Evolutionary conservation across 129 eudicot genomes (phyloP), one percentile per base, ranked within the genome.

Genomic region (Pulicaria dysenterica): DNA sequence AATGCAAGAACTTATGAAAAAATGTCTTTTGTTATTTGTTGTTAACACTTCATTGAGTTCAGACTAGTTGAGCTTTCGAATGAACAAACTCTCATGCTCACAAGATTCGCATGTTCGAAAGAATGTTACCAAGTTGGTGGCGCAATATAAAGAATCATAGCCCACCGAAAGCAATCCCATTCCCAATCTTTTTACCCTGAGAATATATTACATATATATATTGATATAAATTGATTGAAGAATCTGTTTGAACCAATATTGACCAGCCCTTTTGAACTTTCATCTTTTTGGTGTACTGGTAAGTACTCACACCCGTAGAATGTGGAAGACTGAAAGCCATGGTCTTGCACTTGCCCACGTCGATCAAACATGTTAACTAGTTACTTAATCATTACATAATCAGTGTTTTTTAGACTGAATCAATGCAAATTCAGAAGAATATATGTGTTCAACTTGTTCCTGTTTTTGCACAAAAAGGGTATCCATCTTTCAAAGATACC

Each of bases 111-210:
- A 50, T 78, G 72, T 49, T 63, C 56, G 47, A 63, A 58, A 5
- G 67, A 72, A 40, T 65, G 47, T 44, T 5, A 69, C 53, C 71
- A 76, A 83, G 79, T 81, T 84, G 86, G 79, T 79, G 74, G 66
- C 50, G 72, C 82, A 70, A 62, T 54, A 64, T 55, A 70, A 54
- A 73, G 83, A 87, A 83, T 86, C 86, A 57, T 39, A 53, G 46
- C 82, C 76, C 84, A 83, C 86, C 72, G 69, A 83, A 83, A 74
- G 82, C 75, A 63, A 60, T 80, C 81, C 67, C 77, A 68, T 73
- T 79, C 67, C 42, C 63, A 78, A 79, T 84, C 79, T 78, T 86
- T 86, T 69, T 76, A 72, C 71, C 46, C 85, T 42, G 24, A 60
- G 88, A 84, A 83, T 83, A 73, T 75, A 77, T 50, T 72, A 68